A percentile compares a stretch with the other conserved stretches of the same genome.
Evolutionary conservation across 2,329 filamentous ascomycete species (phyloP).

Genomic region (Cladobotryum mycophilum): DNA sequence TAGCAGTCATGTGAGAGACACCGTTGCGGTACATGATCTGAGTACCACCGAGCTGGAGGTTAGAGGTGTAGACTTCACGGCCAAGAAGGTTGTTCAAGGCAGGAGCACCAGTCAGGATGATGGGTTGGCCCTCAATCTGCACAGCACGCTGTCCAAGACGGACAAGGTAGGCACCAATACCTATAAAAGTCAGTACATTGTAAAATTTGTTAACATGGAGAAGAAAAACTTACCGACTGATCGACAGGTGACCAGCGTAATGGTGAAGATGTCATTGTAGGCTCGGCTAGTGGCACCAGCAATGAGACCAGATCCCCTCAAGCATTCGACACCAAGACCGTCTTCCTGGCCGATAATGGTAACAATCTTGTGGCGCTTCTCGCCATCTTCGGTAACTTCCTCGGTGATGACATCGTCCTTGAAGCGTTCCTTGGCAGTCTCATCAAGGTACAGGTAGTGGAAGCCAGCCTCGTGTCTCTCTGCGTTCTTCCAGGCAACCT

Average conservation of each 20-base stretch:
- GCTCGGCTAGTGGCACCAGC: conserved; percentile 94
- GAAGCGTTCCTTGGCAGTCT: conserved; percentile 79
- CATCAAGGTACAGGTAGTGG: conserved; percentile 92
- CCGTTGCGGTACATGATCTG: conserved; percentile 99
- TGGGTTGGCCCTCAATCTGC: conserved; percentile 97
- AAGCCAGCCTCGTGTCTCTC: conserved; percentile 80
- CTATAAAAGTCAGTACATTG: conserved; percentile 36
- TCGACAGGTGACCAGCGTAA: conserved; percentile 94
- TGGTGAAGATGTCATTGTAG: conserved; percentile 98
- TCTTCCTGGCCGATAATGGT: conserved; percentile 92
- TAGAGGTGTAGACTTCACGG: conserved; percentile 97
- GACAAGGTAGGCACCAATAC: conserved; percentile 97
- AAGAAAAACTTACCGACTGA: conserved; percentile 67
- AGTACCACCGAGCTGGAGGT: conserved; percentile 98
- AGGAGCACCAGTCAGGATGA: conserved; percentile 94
- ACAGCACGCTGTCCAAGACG: conserved; percentile 97
- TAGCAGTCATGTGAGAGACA: conserved; percentile 97
- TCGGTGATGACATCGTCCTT: conserved; percentile 73
- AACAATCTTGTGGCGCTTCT: conserved; percentile 88
- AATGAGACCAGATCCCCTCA: conserved; percentile 95
- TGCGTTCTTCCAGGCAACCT: conserved; percentile 89
- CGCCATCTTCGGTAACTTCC: conserved; percentile 75
- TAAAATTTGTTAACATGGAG: not conserved
- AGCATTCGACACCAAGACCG: conserved; percentile 93
- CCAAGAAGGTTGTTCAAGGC: conserved; percentile 98